Percentiles rank a stretch among this genome's conserved stretches.
These are phyloP conservation scores for Cajanus cajan DNA, from an alignment of 306 rosid genomes.

Conservation along the genomic window DNA sequence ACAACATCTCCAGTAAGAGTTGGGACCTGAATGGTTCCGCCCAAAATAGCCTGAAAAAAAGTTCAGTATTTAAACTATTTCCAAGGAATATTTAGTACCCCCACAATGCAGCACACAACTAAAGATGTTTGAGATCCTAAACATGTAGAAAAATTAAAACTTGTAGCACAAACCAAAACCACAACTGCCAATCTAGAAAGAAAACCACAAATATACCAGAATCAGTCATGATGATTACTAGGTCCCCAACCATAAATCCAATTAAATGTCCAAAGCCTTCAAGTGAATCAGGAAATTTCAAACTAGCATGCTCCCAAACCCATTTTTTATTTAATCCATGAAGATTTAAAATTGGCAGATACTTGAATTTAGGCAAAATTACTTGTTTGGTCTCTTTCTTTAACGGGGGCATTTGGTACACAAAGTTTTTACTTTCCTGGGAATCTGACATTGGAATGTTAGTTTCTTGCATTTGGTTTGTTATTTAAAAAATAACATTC, in stretches of 20 bases:
- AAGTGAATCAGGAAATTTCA: neutral
- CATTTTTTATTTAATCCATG: neutral
- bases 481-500: too few relatives aligned
- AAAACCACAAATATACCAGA: neutral
- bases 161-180: slow-evolving; percentile 9
- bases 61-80: neutral
- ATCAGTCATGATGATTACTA: neutral
- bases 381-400: too few relatives aligned
- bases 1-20: slow-evolving; percentile 87
- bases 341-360: too few relatives aligned
- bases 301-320: slow-evolving; percentile 3
- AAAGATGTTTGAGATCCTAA: neutral
- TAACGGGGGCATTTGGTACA: too few relatives aligned
- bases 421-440: too few relatives aligned
- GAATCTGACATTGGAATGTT: too few relatives aligned
- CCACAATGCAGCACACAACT: neutral
- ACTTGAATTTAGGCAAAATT: too few relatives aligned
- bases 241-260: slow-evolving; percentile 3
- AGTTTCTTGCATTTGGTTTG: too few relatives aligned
- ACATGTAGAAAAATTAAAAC: neutral
- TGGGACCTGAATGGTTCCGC: slow-evolving; percentile 90
- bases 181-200: neutral
- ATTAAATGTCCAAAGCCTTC: neutral
- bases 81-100: neutral
- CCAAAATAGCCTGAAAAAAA: slow-evolving; percentile 78